phyloP scores from a whole-genome alignment of 495 filamentous ascomycete genomes.

The Penicillium paxilli region DNA sequence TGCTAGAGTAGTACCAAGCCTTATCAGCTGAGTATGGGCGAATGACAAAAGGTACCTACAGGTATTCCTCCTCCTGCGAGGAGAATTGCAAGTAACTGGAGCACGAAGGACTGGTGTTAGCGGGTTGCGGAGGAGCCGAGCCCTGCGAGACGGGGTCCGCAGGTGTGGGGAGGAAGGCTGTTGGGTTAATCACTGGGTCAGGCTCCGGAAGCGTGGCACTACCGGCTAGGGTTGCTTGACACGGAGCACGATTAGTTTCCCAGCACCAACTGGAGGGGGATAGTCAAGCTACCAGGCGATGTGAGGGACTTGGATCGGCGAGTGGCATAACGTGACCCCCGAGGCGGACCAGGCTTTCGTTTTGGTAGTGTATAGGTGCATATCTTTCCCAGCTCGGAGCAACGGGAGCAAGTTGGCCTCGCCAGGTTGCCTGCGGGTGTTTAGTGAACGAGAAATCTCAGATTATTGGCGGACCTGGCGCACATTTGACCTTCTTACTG shows the following conservation, averaged over 20 bases:
- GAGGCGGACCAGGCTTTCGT: slow-evolving; percentile 14
- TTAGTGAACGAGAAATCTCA: neutral
- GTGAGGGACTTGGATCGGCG: neutral
- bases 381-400: slow-evolving; percentile 16
- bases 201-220: slow-evolving; percentile 1
- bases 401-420: slow-evolving; percentile 23
- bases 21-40: neutral
- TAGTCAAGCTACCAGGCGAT: slow-evolving; percentile 4
- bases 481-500: slow-evolving; percentile 22
- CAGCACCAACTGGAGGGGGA: neutral
- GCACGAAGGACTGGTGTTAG: neutral
- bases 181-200: neutral
- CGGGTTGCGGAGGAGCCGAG: slow-evolving; percentile 3
- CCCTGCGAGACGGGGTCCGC: neutral
- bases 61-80: slow-evolving; percentile 4
- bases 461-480: neutral
- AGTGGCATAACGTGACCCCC: slow-evolving; percentile 2
- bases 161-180: neutral
- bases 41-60: slow-evolving; percentile 8
- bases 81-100: slow-evolving; percentile 1
- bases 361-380: slow-evolving; percentile 11
- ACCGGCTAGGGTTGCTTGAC: neutral
- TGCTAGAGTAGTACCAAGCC: slow-evolving; percentile 5
- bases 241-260: neutral
- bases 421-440: slow-evolving; percentile 11